Percentiles rank a stretch among this genome's conserved stretches.
Evolutionary conservation across 1,284 basidiomycete genomes (phyloP).

Genomic region (Leucoagaricus sp.): DNA sequence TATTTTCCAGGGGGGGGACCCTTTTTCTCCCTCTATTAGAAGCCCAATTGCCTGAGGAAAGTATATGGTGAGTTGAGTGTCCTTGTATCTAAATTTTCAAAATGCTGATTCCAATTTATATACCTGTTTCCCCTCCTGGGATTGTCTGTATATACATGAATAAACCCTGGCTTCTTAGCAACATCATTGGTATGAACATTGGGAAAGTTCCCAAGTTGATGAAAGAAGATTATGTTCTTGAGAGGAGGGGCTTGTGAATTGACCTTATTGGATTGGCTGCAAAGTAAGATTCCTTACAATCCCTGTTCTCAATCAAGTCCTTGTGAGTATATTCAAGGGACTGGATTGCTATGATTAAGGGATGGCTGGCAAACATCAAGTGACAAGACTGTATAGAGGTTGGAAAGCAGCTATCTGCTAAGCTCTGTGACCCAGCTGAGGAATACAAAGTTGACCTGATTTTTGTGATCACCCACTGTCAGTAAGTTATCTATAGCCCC

Average conservation of each 20-base stretch:
- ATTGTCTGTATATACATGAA: background rate
- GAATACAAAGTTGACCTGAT: slow-evolving; percentile 60
- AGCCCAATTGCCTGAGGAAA: slow-evolving; percentile 19
- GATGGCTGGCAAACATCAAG: slow-evolving; percentile 61
- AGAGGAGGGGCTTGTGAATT: slow-evolving; percentile 58
- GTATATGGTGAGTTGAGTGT: slow-evolving; percentile 16
- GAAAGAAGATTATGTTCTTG: slow-evolving; percentile 49
- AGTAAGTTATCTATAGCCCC: slow-evolving; percentile 40
- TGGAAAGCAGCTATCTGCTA: slow-evolving; percentile 50
- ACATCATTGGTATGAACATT: slow-evolving; percentile 48
- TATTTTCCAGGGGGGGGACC: slow-evolving; percentile 22
- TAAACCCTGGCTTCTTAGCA: slow-evolving; percentile 54
- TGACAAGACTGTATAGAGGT: slow-evolving; percentile 55
- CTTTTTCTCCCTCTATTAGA: slow-evolving; percentile 21
- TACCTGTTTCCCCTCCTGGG: background rate
- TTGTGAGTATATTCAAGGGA: slow-evolving; percentile 37
- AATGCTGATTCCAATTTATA: background rate
- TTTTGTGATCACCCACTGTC: slow-evolving; percentile 66
- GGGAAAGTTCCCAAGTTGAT: slow-evolving; percentile 47
- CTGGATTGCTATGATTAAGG: slow-evolving; percentile 71
- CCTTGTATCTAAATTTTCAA: background rate
- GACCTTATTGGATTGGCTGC: slow-evolving; percentile 71
- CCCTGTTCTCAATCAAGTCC: background rate
- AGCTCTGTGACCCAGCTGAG: slow-evolving; percentile 60
- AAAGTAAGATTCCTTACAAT: slow-evolving; percentile 40